Percentiles rank a stretch among this genome's conserved stretches.
phyloP scores from a whole-genome alignment of 768 basidiomycete genomes.

The Clitopilus hobsonii region DNA sequence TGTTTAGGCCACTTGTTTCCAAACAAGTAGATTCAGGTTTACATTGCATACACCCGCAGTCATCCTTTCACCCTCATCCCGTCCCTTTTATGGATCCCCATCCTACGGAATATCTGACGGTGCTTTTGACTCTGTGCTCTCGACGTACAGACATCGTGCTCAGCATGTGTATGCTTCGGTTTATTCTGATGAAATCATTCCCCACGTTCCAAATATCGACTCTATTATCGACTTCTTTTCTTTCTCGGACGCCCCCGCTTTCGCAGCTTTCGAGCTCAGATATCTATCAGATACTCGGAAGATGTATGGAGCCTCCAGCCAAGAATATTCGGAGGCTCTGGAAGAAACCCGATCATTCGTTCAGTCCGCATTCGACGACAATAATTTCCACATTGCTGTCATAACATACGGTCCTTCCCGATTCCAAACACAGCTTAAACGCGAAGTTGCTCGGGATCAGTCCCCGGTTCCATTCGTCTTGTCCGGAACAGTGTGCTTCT shows the following conservation, averaged over 20 bases:
- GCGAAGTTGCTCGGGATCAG: conserved; percentile 10
- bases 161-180: conserved; percentile 52
- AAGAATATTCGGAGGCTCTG: conserved; percentile 46
- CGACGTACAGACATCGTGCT: conserved; percentile 57
- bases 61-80: conserved; percentile 21
- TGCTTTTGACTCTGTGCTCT: conserved; percentile 35
- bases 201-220: conserved; percentile 23
- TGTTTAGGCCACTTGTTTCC: neutral
- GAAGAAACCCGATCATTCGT: conserved; percentile 45
- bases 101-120: neutral
- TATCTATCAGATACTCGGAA: conserved; percentile 44
- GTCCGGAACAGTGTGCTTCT: conserved; percentile 59
- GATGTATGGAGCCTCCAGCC: conserved; percentile 44
- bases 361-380: conserved; percentile 31
- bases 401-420: conserved; percentile 38
- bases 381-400: conserved; percentile 44
- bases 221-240: conserved; percentile 51
- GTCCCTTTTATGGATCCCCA: conserved; percentile 33
- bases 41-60: conserved; percentile 27
- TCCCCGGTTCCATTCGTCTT: conserved; percentile 48
- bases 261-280: conserved; percentile 60
- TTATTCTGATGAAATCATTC: conserved; percentile 29
- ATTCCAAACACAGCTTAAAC: conserved; percentile 24
- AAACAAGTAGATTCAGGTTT: conserved; percentile 51
- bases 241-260: conserved; percentile 42